A percentile compares a stretch with the other conserved stretches of the same genome.
Evolutionary conservation across 2,329 filamentous ascomycete species (phyloP).

Genomic region (Didymella exigua): DNA sequence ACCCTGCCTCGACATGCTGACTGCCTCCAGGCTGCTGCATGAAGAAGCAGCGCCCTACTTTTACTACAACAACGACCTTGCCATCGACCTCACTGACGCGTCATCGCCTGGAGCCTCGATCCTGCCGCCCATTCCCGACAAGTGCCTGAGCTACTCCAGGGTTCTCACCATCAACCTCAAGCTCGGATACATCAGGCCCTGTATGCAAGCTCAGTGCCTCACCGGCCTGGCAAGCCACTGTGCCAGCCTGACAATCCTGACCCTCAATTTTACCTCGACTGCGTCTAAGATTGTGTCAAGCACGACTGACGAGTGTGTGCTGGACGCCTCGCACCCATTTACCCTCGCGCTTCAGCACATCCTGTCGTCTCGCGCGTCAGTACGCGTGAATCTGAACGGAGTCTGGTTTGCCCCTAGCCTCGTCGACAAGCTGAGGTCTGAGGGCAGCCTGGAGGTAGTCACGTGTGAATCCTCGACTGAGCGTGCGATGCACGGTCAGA

Average conservation of each 20-base stretch:
- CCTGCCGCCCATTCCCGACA: constrained; percentile 1
- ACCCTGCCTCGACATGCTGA: constrained; percentile 18
- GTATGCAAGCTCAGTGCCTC: background rate
- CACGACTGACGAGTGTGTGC: background rate
- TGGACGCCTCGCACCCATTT: background rate
- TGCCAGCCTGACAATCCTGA: background rate
- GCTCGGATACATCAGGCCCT: background rate
- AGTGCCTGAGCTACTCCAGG: background rate
- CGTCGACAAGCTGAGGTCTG: background rate
- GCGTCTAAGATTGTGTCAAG: background rate
- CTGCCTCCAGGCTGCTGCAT: constrained; percentile 23
- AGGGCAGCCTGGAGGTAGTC: background rate
- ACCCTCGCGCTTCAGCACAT: background rate
- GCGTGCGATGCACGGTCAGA: background rate
- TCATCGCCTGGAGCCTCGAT: background rate
- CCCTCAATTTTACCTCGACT: background rate
- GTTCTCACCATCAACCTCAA: background rate
- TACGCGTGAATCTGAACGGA: background rate
- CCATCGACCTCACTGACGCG: constrained; percentile 17
- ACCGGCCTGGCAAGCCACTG: background rate
- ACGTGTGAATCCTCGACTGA: background rate
- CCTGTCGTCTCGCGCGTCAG: background rate
- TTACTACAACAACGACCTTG: constrained; percentile 25
- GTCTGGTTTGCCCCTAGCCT: constrained; percentile 5
- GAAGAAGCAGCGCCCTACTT: constrained; percentile 30